phyloP scores from a whole-genome alignment of 1,139 yeast genomes.

The Hyphopichia wangnamkhiaoensis region DNA sequence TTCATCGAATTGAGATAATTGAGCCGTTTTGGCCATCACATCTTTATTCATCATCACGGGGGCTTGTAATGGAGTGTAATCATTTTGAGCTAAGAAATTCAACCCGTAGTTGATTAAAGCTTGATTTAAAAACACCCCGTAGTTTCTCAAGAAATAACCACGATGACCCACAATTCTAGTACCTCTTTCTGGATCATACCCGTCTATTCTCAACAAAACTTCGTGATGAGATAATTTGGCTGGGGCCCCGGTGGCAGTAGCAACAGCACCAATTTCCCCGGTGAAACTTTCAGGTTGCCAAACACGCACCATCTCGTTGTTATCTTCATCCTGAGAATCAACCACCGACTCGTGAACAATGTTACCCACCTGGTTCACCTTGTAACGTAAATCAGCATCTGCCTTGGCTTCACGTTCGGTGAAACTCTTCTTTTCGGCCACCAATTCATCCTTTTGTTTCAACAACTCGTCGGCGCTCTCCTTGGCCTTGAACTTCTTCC shows the following conservation, averaged over 20 bases:
- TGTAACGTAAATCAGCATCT: conserved; percentile 69
- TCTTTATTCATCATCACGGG: conserved; percentile 99
- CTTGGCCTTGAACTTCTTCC: conserved; percentile 87
- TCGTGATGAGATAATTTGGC: conserved; percentile 94
- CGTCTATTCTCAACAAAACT: conserved; percentile 88
- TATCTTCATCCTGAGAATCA: conserved; percentile 82
- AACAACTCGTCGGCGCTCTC: conserved; percentile 88
- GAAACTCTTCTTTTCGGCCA: conserved; percentile 66
- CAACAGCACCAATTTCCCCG: conserved; percentile 59
- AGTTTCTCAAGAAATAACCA: conserved; percentile 93
- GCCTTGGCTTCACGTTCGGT: conserved; percentile 74
- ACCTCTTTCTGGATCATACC: conserved; percentile 99
- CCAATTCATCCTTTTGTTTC: conserved; percentile 74
- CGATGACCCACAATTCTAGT: conserved; percentile 97
- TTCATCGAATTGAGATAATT: conserved; percentile 95
- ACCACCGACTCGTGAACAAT: conserved; percentile 91
- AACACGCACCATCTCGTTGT: conserved; percentile 81
- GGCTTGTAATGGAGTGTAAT: conserved; percentile 90
- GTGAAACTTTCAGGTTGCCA: conserved; percentile 72
- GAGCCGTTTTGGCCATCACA: conserved; percentile 99
- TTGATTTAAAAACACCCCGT: conserved; percentile 96
- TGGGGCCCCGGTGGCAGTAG: conserved; percentile 71
- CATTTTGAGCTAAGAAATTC: conserved; percentile 75
- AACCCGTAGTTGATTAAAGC: conserved; percentile 97
- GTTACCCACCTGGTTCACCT: conserved; percentile 91